Evolutionary conservation across 2,329 filamentous ascomycete species (phyloP).

Genomic region (Paracorniculantispora psalliotae): DNA sequence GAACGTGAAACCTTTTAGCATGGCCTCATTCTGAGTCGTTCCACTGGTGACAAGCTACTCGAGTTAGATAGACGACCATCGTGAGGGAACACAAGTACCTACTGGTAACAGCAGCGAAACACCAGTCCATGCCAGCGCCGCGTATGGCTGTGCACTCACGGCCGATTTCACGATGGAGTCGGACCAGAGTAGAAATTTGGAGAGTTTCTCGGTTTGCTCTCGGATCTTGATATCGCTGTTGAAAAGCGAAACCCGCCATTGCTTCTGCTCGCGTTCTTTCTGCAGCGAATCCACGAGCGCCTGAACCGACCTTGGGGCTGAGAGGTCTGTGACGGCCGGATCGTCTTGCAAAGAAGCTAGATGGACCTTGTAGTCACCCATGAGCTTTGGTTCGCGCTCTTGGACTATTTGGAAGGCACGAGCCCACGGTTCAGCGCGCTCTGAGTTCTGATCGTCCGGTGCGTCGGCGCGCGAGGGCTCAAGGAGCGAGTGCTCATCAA

Average conservation of each 20-base stretch:
- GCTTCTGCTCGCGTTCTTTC: slow-evolving; percentile 15
- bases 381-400: neutral
- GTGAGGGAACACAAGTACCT: slow-evolving; percentile 1
- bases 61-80: no score
- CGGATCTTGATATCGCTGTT: slow-evolving; percentile 19
- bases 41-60: slow-evolving; percentile 17
- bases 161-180: slow-evolving; percentile 19
- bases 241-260: slow-evolving; percentile 18
- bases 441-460: no score
- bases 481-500: no score
- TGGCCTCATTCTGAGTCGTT: slow-evolving; percentile 16
- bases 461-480: no score
- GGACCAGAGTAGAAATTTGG: slow-evolving; percentile 21
- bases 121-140: slow-evolving; percentile 24
- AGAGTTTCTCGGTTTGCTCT: slow-evolving; percentile 19
- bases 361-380: neutral
- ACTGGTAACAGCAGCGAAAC: slow-evolving; percentile 21
- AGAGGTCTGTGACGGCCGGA: neutral
- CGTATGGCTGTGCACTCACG: slow-evolving; percentile 20
- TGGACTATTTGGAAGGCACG: no score
- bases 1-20: slow-evolving; percentile 21
- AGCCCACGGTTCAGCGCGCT: no score
- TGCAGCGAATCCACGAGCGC: slow-evolving; percentile 10
- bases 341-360: neutral
- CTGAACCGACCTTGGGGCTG: neutral